Conservation (phyloP, 768 basidiomycete genomes). For the Mrakia blollopis region DNA sequence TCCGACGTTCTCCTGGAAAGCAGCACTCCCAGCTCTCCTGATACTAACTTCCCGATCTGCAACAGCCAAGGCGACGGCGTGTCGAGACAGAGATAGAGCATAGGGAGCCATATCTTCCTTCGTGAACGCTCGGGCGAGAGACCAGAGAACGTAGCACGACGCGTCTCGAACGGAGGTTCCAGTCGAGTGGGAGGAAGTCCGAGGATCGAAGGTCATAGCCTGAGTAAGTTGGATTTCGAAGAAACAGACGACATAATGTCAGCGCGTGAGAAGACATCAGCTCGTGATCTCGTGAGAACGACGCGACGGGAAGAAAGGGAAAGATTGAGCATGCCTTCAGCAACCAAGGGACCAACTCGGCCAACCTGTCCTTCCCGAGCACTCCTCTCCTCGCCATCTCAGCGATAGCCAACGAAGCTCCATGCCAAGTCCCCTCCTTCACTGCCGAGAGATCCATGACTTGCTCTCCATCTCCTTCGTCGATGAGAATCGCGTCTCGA, state of each 20-base stretch:
- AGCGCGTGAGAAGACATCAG: too few species aligned
- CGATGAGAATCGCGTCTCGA: conserved; percentile 66
- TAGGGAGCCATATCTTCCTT: conserved; percentile 54
- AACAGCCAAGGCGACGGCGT: conserved; percentile 70
- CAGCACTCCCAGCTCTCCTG: conserved; percentile 89
- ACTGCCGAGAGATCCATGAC: conserved; percentile 39
- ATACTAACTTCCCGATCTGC: conserved; percentile 94
- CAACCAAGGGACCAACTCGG: conserved; percentile 68
- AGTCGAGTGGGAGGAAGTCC: conserved; percentile 85
- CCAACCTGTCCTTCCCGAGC: conserved; percentile 56
- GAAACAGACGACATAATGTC: too few species aligned
- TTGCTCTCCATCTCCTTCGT: conserved; percentile 35
- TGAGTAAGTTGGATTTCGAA: conserved; percentile 40
- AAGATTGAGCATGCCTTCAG: conserved; percentile 56
- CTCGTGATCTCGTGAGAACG: too few species aligned
- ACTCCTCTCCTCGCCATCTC: conserved; percentile 84
- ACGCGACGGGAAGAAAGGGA: background rate
- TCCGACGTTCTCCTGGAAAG: conserved; percentile 95
- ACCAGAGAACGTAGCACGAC: conserved; percentile 91
- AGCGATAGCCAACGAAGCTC: conserved; percentile 83
- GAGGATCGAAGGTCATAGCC: conserved; percentile 88
- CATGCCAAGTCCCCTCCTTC: conserved; percentile 88
- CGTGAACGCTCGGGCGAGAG: conserved; percentile 67
- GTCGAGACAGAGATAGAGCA: conserved; percentile 61
- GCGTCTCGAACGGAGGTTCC: conserved; percentile 93